Evolutionary conservation across 139 green algal species (phyloP).

Genomic region (Chlorokybus atmophyticus): DNA sequence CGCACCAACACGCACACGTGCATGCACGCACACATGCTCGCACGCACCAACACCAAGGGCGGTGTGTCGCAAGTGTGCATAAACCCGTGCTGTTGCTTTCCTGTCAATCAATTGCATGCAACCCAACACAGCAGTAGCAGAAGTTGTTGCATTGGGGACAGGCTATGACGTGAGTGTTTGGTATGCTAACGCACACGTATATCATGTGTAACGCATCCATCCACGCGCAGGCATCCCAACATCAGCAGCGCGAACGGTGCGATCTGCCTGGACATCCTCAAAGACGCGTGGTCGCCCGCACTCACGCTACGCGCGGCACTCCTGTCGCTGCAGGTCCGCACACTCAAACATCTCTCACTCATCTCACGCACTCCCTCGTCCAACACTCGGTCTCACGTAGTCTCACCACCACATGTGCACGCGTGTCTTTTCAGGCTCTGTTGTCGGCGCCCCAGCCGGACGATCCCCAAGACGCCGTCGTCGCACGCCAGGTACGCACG

Average conservation of each 20-base stretch:
- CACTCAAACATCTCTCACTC: no score
- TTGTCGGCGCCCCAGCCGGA: constrained; percentile 79
- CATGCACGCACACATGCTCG: no score
- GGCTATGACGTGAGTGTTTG: constrained; percentile 2
- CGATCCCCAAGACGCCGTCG: constrained; percentile 91
- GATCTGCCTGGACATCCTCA: constrained; percentile 50
- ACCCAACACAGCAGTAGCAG: not conserved
- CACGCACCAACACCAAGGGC: no score
- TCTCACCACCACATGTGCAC: no score
- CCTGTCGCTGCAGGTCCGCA: constrained; percentile 87
- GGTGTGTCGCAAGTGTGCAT: constrained; percentile 1
- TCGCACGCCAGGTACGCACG: constrained; percentile 59
- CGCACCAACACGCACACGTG: no score
- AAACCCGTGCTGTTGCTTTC: not conserved
- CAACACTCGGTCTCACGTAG: no score
- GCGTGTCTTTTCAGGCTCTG: no score
- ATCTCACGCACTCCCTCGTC: no score
- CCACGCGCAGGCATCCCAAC: constrained; percentile 35
- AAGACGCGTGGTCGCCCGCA: constrained; percentile 36
- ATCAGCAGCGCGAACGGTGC: constrained; percentile 34
- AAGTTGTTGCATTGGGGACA: not conserved
- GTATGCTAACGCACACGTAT: constrained; percentile 6
- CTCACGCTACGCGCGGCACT: constrained; percentile 79
- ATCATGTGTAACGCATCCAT: not conserved
- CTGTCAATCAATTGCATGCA: not conserved